Evolutionary conservation across 1,284 basidiomycete species (phyloP).

Genomic region (Cutaneotrichosporon mucoides): DNA sequence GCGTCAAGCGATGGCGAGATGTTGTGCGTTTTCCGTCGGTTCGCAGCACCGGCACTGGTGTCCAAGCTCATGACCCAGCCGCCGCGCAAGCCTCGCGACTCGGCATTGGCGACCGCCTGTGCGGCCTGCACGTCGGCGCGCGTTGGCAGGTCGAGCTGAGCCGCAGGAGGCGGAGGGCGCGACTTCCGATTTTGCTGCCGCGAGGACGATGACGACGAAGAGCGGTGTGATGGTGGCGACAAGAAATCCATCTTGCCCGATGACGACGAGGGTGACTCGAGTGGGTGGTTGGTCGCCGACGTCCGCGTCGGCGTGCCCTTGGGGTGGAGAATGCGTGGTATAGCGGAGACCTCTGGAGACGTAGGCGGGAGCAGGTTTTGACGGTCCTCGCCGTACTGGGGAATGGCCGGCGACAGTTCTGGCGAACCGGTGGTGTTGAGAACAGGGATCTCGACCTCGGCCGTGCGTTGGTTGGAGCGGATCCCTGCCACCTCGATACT

Average conservation of each 20-base stretch:
- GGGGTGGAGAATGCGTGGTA: slow-evolving; percentile 27
- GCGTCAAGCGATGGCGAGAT: slow-evolving; percentile 23
- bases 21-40: slow-evolving; percentile 16
- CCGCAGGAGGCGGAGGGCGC: slow-evolving; percentile 29
- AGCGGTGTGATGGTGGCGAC: slow-evolving; percentile 29
- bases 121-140: slow-evolving; percentile 50
- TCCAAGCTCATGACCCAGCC: slow-evolving; percentile 51
- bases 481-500: slow-evolving; percentile 21
- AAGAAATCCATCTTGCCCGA: slow-evolving; percentile 29
- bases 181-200: slow-evolving; percentile 7
- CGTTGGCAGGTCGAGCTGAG: slow-evolving; percentile 47
- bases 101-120: slow-evolving; percentile 47
- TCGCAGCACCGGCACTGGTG: slow-evolving; percentile 23
- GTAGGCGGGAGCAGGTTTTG: slow-evolving; percentile 37
- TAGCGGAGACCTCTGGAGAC: slow-evolving; percentile 31
- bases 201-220: slow-evolving; percentile 24
- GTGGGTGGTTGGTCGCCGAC: slow-evolving; percentile 10
- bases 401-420: slow-evolving; percentile 8
- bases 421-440: slow-evolving; percentile 1
- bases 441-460: slow-evolving; percentile 36
- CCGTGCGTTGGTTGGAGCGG: slow-evolving; percentile 27
- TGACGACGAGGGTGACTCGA: background rate
- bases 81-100: slow-evolving; percentile 44
- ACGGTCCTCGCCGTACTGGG: slow-evolving; percentile 28
- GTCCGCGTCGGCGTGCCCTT: slow-evolving; percentile 3